phyloP scores from a whole-genome alignment of 2,329 filamentous ascomycete genomes.

The Penicillium corylophilum region DNA sequence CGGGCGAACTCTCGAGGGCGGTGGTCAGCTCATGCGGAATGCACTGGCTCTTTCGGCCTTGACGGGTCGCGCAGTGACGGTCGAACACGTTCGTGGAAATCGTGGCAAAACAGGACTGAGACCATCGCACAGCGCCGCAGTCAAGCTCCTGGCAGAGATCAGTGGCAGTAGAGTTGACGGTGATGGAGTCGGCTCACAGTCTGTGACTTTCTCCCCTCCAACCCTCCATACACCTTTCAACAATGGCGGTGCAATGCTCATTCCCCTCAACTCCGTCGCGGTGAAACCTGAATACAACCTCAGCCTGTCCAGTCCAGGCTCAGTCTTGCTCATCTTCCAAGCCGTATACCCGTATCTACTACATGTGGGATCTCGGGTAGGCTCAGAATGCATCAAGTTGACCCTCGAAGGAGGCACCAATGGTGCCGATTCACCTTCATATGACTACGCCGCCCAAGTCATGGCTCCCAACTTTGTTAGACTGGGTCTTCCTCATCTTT shows the following conservation, averaged over 20 bases:
- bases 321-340: constrained; percentile 57
- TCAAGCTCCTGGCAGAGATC: constrained; percentile 53
- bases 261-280: constrained; percentile 7
- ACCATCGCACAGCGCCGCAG: constrained; percentile 56
- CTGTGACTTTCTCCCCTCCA: constrained; percentile 21
- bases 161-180: constrained; percentile 45
- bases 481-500: constrained; percentile 52
- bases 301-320: constrained; percentile 51
- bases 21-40: constrained; percentile 60
- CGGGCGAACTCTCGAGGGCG: constrained; percentile 61
- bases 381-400: constrained; percentile 34
- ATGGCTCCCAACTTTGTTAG: constrained; percentile 53
- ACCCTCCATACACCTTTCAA: neutral
- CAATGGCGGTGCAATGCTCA: constrained; percentile 5
- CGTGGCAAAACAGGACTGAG: constrained; percentile 56
- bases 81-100: constrained; percentile 56
- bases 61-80: constrained; percentile 49
- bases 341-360: constrained; percentile 60
- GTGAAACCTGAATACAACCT: constrained; percentile 40
- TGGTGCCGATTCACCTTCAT: constrained; percentile 54
- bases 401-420: constrained; percentile 60
- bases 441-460: constrained; percentile 58
- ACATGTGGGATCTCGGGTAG: constrained; percentile 36
- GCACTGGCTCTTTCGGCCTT: constrained; percentile 57
- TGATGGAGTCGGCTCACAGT: constrained; percentile 36